Evolutionary conservation across 2,329 filamentous ascomycete genomes (phyloP), one percentile per base, ranked within the genome.

Genomic region (Alternaria solani): DNA sequence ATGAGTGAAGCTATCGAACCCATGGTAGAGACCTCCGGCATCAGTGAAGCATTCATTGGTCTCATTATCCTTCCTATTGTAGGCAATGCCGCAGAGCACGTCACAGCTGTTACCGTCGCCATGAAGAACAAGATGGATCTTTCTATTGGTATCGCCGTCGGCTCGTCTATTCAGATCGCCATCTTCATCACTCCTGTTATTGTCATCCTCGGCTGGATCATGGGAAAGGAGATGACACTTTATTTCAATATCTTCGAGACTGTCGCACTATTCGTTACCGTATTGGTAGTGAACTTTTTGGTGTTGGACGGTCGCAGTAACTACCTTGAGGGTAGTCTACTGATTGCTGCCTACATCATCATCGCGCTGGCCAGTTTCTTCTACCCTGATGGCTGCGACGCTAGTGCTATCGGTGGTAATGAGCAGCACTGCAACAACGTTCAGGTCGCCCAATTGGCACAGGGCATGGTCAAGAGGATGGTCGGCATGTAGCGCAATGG

Each of bases 81-180:
- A n/a, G 90, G 91, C 39, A 94, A 94, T 70, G 91, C 91, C 2
- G 91, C 91, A 14, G 91, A 94, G 80, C 91, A 94, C 81, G 90
- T 91, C 20, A 93, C 91, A 0, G 91, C 91, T 7, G 90, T 94
- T 55, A 91, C 88, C 0, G 91, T 94, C 1, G 91, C 91, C 7
- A 85, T 89, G 68, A 93, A 93, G 83, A 92, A 93, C 79, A 94
- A 94, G 80, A 93, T 93, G 89, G 91, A 94, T 72, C 81, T 94
- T 8, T 89, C 91, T 3, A 93, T 94, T 64, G 91, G 91, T 73
- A 90, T 94, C 11, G 91, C 91, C 12, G 89, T 94, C 34, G 91
- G 91, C 28, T 91, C 88, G 11, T 91, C 89, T 69, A 94, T 94
- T 79, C 91, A 94, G 78, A 92, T 94, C 48, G 81, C 91, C 1